Conservation (phyloP, 2,329 filamentous ascomycete species). For the Macrophomina tecta region DNA sequence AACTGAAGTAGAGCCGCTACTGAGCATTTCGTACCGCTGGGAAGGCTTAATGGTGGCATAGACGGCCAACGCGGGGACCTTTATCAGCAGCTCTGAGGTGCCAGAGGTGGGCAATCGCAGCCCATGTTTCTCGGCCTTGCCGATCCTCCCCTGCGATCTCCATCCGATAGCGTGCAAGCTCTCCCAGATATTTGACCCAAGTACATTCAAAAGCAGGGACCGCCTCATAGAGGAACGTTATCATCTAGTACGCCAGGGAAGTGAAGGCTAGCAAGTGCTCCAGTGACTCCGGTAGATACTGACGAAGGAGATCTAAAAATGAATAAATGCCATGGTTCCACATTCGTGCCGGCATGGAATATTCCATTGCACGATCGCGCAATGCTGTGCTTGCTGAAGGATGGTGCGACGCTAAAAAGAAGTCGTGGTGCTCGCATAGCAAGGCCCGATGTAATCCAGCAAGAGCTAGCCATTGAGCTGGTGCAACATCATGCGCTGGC, state of each 20-base stretch:
- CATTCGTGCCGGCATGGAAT: constrained; percentile 91
- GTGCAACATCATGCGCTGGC: constrained; percentile 51
- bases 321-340: constrained; percentile 92
- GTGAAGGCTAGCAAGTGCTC: constrained; percentile 94
- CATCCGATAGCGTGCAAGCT: constrained; percentile 86
- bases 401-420: constrained; percentile 84
- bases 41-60: constrained; percentile 90
- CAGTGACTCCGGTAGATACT: constrained; percentile 74
- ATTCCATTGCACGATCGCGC: constrained; percentile 74
- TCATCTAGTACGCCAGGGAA: constrained; percentile 89
- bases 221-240: constrained; percentile 84
- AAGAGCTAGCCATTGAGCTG: constrained; percentile 82
- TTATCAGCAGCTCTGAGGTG: constrained; percentile 82
- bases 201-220: constrained; percentile 83
- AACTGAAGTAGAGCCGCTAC: constrained; percentile 69
- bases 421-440: constrained; percentile 70
- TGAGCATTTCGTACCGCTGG: constrained; percentile 72
- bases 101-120: constrained; percentile 79
- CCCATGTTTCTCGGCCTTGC: constrained; percentile 80
- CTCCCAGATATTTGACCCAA: constrained; percentile 92
- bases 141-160: constrained; percentile 86
- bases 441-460: constrained; percentile 82
- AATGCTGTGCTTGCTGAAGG: constrained; percentile 75
- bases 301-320: constrained; percentile 72
- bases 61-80: constrained; percentile 73